Evolutionary conservation across 2,329 filamentous ascomycete species (phyloP), one percentile per base, ranked within the genome.

Genomic region (Exophiala sp.): DNA sequence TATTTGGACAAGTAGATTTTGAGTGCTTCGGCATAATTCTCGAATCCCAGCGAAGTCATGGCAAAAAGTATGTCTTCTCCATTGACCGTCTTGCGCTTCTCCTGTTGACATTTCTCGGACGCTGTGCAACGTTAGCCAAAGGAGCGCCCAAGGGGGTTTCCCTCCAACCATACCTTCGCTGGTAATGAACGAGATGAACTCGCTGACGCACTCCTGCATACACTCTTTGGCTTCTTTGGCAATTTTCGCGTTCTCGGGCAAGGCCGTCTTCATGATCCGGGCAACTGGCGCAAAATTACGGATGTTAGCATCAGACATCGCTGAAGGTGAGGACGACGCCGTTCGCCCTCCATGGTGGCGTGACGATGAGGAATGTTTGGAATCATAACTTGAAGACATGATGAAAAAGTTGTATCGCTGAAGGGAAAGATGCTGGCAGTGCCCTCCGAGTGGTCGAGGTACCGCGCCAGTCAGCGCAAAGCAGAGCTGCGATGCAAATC

Each of bases 171-270:
- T 70, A 95, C 93, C 93, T 79, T 98, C 93, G 69, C 91, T 97
- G 29, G 93, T 98, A 67, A 98, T 97, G 77, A 98, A 98, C 5
- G 88, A 95, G 75, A 98, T 98, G 71, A 98, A 98, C 73, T 98
- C 93, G 82, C 90, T 96, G 52, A 98, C 93, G 66, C 93, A 98
- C 71, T 98, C 93, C 70, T 98, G 93, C 93, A 98, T 97, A 73
- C 93, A 98, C 69, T 98, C 93, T 70, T 98, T 98, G 48, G 93
- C 93, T 68, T 98, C 93, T 68, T 98, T 98, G 53, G 90, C 90
- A 55, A 98, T 98, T 73, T 98, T 98, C 61, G 93, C 93, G 66
- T 98, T 98, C 60, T 98, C 93, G 44, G 93, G 93, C 42, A 98
- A 78, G 5, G 93, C 93, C 63, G 89, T 86, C 72, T 98, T 98